Evolutionary conservation across 2,329 filamentous ascomycete genomes (phyloP).

Genomic region (Ascochyta lentis): DNA sequence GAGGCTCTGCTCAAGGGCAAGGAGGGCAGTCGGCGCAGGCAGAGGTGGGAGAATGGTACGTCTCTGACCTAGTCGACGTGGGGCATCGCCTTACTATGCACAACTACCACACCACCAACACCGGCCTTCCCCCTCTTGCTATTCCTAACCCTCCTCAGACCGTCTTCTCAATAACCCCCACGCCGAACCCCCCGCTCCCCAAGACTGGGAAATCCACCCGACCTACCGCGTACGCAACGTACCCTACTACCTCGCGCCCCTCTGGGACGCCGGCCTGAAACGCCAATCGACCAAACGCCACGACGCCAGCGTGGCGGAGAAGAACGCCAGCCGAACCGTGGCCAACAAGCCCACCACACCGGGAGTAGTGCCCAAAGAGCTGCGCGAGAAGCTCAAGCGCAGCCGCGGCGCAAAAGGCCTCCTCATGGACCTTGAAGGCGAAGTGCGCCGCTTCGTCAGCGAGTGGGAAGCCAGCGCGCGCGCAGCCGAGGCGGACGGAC

Average conservation of each 20-base stretch:
- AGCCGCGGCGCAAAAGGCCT: constrained; percentile 77
- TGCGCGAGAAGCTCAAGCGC: constrained; percentile 82
- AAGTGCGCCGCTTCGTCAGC: constrained; percentile 76
- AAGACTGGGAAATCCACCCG: constrained; percentile 82
- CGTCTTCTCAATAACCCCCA: constrained; percentile 86
- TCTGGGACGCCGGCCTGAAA: constrained; percentile 73
- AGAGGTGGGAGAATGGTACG: constrained; percentile 93
- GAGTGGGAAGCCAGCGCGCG: constrained; percentile 64
- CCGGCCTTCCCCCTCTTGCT: no score
- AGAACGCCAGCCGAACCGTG: constrained; percentile 44
- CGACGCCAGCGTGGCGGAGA: constrained; percentile 42
- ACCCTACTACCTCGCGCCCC: constrained; percentile 86
- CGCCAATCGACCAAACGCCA: constrained; percentile 54
- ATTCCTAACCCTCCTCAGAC: constrained; percentile 60
- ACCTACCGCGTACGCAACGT: constrained; percentile 79
- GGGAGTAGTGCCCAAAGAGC: constrained; percentile 74
- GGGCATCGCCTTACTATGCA: neutral
- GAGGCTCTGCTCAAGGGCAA: constrained; percentile 86
- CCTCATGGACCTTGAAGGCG: constrained; percentile 83
- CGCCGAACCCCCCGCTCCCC: constrained; percentile 78
- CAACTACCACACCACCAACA: neutral
- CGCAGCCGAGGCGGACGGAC: constrained; percentile 54
- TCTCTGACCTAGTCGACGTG: constrained; percentile 1
- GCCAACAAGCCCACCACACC: constrained; percentile 52
- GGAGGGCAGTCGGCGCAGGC: constrained; percentile 83